Conservation (phyloP, 2,329 filamentous ascomycete genomes). For the Aureobasidium leucospermi region DNA sequence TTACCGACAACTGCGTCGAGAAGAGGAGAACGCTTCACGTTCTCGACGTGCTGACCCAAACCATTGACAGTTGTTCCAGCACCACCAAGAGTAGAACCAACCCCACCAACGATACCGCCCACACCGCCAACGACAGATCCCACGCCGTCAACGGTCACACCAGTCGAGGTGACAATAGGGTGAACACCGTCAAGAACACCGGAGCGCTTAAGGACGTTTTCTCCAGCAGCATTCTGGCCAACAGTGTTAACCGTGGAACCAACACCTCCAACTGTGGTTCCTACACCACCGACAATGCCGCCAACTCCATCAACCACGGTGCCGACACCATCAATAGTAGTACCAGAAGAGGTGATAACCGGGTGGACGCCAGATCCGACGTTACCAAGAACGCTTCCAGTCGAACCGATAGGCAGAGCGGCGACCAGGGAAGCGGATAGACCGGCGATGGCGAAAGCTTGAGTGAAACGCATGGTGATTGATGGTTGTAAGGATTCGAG, state of each 20-base stretch:
- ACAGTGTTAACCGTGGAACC: not conserved
- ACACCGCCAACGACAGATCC: not conserved
- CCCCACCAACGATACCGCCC: not conserved
- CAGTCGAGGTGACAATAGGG: not conserved
- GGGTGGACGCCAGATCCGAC: not conserved
- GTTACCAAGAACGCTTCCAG: not conserved
- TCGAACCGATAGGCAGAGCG: not conserved
- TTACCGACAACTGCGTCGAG: not conserved
- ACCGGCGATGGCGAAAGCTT: not conserved
- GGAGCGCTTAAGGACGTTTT: not conserved
- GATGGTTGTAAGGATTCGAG: not conserved
- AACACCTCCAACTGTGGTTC: not conserved
- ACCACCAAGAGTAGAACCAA: not conserved
- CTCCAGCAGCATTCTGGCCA: not conserved
- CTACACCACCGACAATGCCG: not conserved
- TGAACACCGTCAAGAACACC: not conserved
- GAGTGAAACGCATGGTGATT: conserved; percentile 1
- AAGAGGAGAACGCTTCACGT: not conserved
- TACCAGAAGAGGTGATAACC: not conserved
- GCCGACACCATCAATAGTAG: not conserved
- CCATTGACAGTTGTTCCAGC: not conserved
- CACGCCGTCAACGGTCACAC: not conserved
- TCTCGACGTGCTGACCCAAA: not conserved
- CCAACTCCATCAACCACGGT: not conserved
- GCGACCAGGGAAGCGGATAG: not conserved